These are phyloP conservation scores for Lachancea sp. DNA, from an alignment of 805 yeast genomes.

Conservation along the genomic window DNA sequence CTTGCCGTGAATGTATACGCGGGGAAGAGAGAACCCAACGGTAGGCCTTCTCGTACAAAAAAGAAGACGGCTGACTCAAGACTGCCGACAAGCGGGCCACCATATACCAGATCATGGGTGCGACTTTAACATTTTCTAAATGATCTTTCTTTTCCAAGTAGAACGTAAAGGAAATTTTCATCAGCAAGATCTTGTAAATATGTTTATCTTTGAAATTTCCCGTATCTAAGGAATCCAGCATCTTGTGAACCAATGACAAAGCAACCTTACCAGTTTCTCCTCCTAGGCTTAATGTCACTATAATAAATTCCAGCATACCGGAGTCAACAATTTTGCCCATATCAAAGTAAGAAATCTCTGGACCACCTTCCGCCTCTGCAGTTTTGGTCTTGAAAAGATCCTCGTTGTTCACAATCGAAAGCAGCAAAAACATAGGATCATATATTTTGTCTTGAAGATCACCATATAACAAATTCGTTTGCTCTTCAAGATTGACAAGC, in stretches of 20 bases:
- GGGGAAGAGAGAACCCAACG: slow-evolving; percentile 54
- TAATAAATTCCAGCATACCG: slow-evolving; percentile 41
- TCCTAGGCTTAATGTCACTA: slow-evolving; percentile 39
- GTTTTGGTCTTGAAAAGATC: slow-evolving; percentile 44
- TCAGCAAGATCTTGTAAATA: slow-evolving; percentile 47
- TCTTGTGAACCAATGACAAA: slow-evolving; percentile 39
- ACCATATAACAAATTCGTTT: slow-evolving; percentile 15
- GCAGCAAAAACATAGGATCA: slow-evolving; percentile 65
- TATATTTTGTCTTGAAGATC: slow-evolving; percentile 37
- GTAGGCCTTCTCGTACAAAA: slow-evolving; percentile 62
- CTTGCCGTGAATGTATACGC: slow-evolving; percentile 34
- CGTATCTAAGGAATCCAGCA: slow-evolving; percentile 38
- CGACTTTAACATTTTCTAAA: slow-evolving; percentile 19
- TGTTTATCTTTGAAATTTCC: slow-evolving; percentile 50
- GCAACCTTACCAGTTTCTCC: slow-evolving; percentile 34
- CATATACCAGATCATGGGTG: slow-evolving; percentile 49
- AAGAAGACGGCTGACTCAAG: slow-evolving; percentile 63
- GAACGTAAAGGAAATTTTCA: slow-evolving; percentile 36
- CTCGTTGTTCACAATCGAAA: slow-evolving; percentile 55
- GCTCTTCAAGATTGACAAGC: slow-evolving; percentile 29
- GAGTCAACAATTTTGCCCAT: slow-evolving; percentile 53
- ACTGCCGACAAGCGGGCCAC: slow-evolving; percentile 52
- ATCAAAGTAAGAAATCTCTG: slow-evolving; percentile 37
- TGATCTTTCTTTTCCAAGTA: slow-evolving; percentile 12
- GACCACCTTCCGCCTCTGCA: slow-evolving; percentile 18